Conservation (phyloP, 345 rosid genomes). For the Jatropha curcas region DNA sequence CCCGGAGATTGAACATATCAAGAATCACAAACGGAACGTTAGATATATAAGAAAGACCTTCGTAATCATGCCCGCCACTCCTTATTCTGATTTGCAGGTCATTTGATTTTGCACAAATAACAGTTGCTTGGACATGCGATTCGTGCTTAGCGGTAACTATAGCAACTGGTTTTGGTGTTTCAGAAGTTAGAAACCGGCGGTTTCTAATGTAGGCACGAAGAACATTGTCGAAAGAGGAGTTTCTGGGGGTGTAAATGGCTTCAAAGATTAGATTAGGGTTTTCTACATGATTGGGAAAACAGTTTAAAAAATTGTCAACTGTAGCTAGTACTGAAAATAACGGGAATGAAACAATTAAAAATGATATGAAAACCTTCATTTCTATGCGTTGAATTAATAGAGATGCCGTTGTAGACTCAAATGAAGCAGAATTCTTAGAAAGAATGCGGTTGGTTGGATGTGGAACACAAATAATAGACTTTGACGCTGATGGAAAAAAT, state of each 20-base stretch:
- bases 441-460: too few species aligned
- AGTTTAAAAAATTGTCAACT: too few species aligned
- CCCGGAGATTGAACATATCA: slow-evolving; percentile 9
- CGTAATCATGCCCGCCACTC: slow-evolving; percentile 14
- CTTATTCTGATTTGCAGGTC: slow-evolving; percentile 1
- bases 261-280: too few species aligned
- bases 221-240: not conserved
- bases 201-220: not conserved
- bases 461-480: too few species aligned
- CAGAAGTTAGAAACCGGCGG: not conserved
- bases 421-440: too few species aligned
- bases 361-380: too few species aligned
- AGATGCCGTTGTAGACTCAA: too few species aligned
- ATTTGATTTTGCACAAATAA: not conserved
- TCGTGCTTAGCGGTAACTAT: not conserved
- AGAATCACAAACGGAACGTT: slow-evolving; percentile 3
- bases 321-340: too few species aligned
- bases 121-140: slow-evolving; percentile 14
- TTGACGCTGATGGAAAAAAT: too few species aligned
- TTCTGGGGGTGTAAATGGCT: not conserved
- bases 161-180: not conserved
- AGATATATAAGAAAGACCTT: slow-evolving; percentile 9
- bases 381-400: too few species aligned
- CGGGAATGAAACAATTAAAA: too few species aligned
- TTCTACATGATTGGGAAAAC: too few species aligned